Evolutionary conservation across 495 filamentous ascomycete species (phyloP).

Genomic region (Aspergillus ostianus): DNA sequence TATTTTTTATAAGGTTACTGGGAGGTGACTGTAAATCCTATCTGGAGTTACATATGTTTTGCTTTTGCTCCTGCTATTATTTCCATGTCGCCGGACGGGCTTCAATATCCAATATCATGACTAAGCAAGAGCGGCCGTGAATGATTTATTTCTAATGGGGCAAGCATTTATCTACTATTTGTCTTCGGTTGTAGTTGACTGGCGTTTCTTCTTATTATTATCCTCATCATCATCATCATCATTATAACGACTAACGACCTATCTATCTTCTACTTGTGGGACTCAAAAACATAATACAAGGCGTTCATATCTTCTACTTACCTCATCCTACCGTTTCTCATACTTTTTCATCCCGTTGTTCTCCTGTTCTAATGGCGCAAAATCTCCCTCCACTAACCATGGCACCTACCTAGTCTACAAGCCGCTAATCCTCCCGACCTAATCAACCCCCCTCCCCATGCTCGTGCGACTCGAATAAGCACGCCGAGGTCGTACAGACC

Average conservation of each 20-base stretch:
- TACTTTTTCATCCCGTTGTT: no score
- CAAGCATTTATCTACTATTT: no score
- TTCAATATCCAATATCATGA: neutral
- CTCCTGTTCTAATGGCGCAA: no score
- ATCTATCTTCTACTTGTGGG: neutral
- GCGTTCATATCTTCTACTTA: neutral
- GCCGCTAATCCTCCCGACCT: no score
- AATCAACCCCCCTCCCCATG: no score
- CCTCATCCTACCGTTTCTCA: no score
- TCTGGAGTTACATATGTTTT: neutral
- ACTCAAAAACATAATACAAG: neutral
- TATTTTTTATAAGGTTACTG: constrained; percentile 1
- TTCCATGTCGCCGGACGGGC: no score
- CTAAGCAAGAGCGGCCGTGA: neutral
- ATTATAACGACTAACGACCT: neutral
- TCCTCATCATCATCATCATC: neutral
- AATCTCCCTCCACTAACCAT: no score
- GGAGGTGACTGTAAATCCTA: constrained; percentile 13
- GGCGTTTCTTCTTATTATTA: neutral
- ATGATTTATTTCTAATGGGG: neutral
- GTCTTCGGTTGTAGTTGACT: neutral
- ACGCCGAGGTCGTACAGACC: neutral
- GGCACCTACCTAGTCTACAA: no score
- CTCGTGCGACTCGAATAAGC: neutral
- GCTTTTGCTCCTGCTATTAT: neutral